These are phyloP conservation scores for Emydomyces testavorans DNA, from an alignment of 2,329 filamentous ascomycete genomes.

Conservation along the genomic window DNA sequence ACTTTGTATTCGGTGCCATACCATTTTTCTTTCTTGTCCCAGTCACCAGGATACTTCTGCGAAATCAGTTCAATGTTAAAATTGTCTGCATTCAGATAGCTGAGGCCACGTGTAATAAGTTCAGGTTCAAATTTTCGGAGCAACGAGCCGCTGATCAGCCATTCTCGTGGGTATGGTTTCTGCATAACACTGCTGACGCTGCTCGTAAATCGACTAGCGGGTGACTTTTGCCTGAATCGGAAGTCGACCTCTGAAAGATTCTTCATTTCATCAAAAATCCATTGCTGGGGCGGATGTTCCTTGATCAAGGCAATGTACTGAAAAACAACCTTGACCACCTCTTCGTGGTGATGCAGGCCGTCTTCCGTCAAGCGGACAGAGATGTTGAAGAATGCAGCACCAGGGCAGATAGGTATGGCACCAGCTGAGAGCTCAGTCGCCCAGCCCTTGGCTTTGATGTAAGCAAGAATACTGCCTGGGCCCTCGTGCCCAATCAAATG, in stretches of 20 bases:
- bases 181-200: slow-evolving; percentile 81
- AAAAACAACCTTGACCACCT: slow-evolving; percentile 74
- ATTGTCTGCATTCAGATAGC: slow-evolving; percentile 72
- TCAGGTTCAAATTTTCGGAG: slow-evolving; percentile 69
- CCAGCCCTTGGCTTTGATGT: slow-evolving; percentile 84
- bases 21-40: slow-evolving; percentile 88
- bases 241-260: slow-evolving; percentile 87
- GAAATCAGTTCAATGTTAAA: slow-evolving; percentile 76
- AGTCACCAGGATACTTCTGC: slow-evolving; percentile 69
- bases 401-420: slow-evolving; percentile 63
- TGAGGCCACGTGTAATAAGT: slow-evolving; percentile 62
- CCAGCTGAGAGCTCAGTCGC: slow-evolving; percentile 73
- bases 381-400: slow-evolving; percentile 68
- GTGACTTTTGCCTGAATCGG: slow-evolving; percentile 85
- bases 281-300: slow-evolving; percentile 69
- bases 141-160: slow-evolving; percentile 70
- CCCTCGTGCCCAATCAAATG: slow-evolving; percentile 89
- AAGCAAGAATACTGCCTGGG: slow-evolving; percentile 80
- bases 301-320: slow-evolving; percentile 82
- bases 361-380: slow-evolving; percentile 73
- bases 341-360: slow-evolving; percentile 67
- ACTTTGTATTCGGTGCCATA: slow-evolving; percentile 90
- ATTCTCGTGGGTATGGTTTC: slow-evolving; percentile 72
- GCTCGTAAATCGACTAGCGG: slow-evolving; percentile 80
- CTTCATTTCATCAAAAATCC: slow-evolving; percentile 90